Conservation (phyloP, 176 grass and related monocot genomes). For the Lolium perenne region DNA sequence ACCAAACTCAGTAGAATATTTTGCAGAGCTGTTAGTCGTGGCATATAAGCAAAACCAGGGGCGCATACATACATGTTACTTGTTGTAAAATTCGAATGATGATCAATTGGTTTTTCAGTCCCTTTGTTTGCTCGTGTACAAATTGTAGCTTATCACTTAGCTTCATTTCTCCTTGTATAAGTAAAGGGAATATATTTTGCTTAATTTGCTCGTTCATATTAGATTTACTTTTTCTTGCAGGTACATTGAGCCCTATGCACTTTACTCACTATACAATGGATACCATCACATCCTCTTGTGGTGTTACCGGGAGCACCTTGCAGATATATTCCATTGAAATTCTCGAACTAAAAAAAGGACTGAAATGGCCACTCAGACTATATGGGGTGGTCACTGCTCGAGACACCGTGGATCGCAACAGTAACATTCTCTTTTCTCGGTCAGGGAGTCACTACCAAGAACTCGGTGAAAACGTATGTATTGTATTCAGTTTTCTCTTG, state of each 20-base stretch:
- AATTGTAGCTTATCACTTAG: neutral
- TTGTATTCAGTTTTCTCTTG: neutral
- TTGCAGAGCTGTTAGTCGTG: neutral
- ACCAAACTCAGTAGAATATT: neutral
- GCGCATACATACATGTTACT: neutral
- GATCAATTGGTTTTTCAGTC: neutral
- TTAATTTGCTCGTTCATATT: neutral
- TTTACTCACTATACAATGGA: neutral
- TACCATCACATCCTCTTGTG: neutral
- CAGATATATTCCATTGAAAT: neutral
- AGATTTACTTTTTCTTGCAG: slow-evolving; percentile 14
- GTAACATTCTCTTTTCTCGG: neutral
- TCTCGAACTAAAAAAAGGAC: neutral
- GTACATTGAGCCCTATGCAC: neutral
- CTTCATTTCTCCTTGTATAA: neutral
- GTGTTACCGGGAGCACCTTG: neutral
- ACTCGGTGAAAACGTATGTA: neutral
- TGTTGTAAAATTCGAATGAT: neutral
- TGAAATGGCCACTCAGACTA: slow-evolving; percentile 16
- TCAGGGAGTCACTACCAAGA: neutral
- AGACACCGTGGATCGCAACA: neutral
- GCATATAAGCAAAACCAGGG: neutral
- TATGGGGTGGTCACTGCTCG: neutral
- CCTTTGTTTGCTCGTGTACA: neutral
- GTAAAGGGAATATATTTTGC: neutral